Base-by-base conservation (phyloP, 305 asterid species). In the Solanum hybrid region DNA sequence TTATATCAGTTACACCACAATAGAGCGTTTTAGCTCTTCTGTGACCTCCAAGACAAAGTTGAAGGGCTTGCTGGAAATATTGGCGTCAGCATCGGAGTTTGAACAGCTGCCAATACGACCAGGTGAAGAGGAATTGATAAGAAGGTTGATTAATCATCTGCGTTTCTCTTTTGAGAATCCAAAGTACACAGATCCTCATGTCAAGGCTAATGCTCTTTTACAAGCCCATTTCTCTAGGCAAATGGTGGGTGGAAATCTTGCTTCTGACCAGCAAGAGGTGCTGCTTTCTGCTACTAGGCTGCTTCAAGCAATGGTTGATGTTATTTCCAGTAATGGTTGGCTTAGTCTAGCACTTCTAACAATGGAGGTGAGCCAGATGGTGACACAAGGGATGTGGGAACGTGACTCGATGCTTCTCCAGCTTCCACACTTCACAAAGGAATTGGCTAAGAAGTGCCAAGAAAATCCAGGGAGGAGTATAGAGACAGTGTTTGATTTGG, bases 341-440 rank as follows among this genome's bases (percentile, higher is more conserved):
- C 98, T 96, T 35, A 96, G 91, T 90, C 93, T 96, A 66, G 99
- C 98, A 51, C 96, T 97, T 88, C 94, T 97, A n/a, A 93, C 99
- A 32, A 97, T 96, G 99, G 99, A 97, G 93, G 95, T 96, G 82
- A 95, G 98, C 89, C 99, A 97, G 91, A 97, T 97, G 99, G 98
- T 97, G n/a, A 96, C 98, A 38, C 99, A 96, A 88, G 99, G 96
- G 34, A 96, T 96, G 97, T 97, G 99, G 99, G 99, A 96, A 89
- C 95, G 98, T 5, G 99, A 96, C 90, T 95, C 98, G 3, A 93
- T 96, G 95, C 98, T 97, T 36, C 97, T 97, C 79, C 99, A 97
- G 89, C 97, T 97, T 72, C 99, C 99, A 29, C 95, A 97, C 91
- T 95, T 97, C 92, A 96, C 98, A 7, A 96, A 97, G 92, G 99